These are phyloP conservation scores for Eutrema yunnanense DNA, from an alignment of 345 rosid species.

Conservation along the genomic window DNA sequence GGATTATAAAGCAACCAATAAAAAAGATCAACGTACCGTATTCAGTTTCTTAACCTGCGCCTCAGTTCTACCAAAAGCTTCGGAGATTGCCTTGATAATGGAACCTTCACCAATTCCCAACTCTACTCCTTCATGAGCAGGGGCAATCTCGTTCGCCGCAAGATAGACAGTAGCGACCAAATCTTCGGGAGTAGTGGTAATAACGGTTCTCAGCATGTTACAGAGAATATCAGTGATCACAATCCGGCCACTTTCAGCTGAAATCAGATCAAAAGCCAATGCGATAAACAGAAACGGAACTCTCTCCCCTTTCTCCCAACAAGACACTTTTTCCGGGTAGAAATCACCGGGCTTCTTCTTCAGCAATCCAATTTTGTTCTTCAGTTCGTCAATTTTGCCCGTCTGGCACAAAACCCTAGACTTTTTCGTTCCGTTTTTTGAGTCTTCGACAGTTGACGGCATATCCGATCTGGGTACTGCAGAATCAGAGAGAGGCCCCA, in stretches of 20 bases:
- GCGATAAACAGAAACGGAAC: slow-evolving; percentile 76
- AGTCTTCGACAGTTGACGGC: slow-evolving; percentile 5
- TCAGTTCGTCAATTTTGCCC: slow-evolving; percentile 41
- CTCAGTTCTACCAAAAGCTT: slow-evolving; percentile 86
- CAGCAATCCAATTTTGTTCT: slow-evolving; percentile 48
- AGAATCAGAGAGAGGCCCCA: slow-evolving; percentile 1
- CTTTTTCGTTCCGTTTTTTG: slow-evolving; percentile 19
- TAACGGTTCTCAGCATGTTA: slow-evolving; percentile 80
- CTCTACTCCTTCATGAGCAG: slow-evolving; percentile 92
- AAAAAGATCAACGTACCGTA: slow-evolving; percentile 39
- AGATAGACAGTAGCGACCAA: slow-evolving; percentile 64
- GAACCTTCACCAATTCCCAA: slow-evolving; percentile 83
- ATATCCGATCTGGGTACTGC: slow-evolving; percentile 16
- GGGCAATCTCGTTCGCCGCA: slow-evolving; percentile 69
- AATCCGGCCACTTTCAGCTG: slow-evolving; percentile 67
- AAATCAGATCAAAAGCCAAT: slow-evolving; percentile 66
- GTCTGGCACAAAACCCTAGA: slow-evolving; percentile 24
- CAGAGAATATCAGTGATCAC: slow-evolving; percentile 81
- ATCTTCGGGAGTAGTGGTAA: slow-evolving; percentile 71
- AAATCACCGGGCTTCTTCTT: slow-evolving; percentile 68
- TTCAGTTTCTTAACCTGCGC: slow-evolving; percentile 56
- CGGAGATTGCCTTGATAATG: slow-evolving; percentile 72
- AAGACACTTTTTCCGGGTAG: slow-evolving; percentile 45
- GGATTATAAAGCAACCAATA: background rate
- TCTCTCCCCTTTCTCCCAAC: slow-evolving; percentile 67